A percentile compares a stretch with the other conserved stretches of the same genome.
These are phyloP conservation scores for Casuarina cunninghamiana DNA, from an alignment of 306 rosid species.

Conservation along the genomic window DNA sequence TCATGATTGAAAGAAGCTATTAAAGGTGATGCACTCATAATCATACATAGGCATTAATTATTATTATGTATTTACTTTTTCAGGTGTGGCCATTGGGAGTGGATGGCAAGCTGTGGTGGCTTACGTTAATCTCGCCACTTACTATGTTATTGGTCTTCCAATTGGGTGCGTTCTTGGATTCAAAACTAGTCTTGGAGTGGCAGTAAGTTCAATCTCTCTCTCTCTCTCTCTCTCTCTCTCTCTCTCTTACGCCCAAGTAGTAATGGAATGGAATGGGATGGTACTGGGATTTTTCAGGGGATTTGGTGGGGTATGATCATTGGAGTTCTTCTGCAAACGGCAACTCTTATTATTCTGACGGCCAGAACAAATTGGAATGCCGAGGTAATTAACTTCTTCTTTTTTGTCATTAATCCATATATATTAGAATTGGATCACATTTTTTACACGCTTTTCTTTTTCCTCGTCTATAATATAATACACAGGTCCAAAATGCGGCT, in stretches of 20 bases:
- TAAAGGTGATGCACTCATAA: no score
- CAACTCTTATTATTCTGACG: slow-evolving; percentile 50
- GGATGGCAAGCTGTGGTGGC: slow-evolving; percentile 82
- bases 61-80: not conserved
- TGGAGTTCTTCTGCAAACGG: slow-evolving; percentile 72
- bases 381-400: slow-evolving; percentile 41
- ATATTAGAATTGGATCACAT: not conserved
- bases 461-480: not conserved
- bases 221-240: slow-evolving; percentile 9
- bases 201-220: slow-evolving; percentile 39
- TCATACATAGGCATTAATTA: not conserved
- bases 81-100: slow-evolving; percentile 82
- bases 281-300: slow-evolving; percentile 38
- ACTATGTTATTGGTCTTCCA: slow-evolving; percentile 63
- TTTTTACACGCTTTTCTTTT: slow-evolving; percentile 1
- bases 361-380: slow-evolving; percentile 63
- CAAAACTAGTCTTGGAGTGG: slow-evolving; percentile 58
- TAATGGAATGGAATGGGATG: not conserved
- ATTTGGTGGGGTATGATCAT: slow-evolving; percentile 81
- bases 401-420: not conserved
- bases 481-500: slow-evolving; percentile 54
- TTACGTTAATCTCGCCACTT: slow-evolving; percentile 61
- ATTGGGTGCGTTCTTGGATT: slow-evolving; percentile 73
- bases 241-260: not conserved
- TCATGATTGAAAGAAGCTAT: no score